These are phyloP conservation scores for Paecilomyces dactylethromorphus DNA, from an alignment of 2,329 filamentous ascomycete species.

Conservation along the genomic window DNA sequence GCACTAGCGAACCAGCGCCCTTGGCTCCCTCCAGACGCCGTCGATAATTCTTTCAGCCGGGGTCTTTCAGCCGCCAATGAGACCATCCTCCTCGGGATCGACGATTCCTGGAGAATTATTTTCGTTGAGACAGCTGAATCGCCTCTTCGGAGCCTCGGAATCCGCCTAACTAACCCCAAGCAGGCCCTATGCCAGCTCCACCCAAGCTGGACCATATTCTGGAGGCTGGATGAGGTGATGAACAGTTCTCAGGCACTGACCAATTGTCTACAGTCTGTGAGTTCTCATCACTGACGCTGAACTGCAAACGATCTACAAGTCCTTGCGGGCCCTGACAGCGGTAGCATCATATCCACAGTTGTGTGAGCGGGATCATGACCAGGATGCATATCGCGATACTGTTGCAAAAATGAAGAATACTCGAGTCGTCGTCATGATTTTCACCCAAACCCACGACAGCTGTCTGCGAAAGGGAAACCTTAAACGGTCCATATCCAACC, in stretches of 20 bases:
- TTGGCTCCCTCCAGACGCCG: neutral
- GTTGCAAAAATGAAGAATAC: too few relatives aligned
- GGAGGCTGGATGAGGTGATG: neutral
- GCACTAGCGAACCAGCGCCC: neutral
- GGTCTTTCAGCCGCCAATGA: neutral
- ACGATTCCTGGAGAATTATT: neutral
- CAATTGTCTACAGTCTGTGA: neutral
- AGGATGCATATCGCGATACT: neutral
- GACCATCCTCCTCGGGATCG: neutral
- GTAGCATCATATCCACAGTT: neutral
- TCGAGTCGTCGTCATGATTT: too few relatives aligned
- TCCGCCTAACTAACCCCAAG: neutral
- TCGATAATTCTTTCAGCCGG: neutral
- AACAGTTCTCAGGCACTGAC: neutral
- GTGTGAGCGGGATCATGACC: neutral
- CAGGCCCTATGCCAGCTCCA: neutral
- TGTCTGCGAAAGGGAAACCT: neutral
- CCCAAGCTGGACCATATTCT: neutral
- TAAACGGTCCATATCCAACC: too few relatives aligned
- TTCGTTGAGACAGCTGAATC: neutral
- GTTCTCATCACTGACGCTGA: neutral
- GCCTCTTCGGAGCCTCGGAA: neutral
- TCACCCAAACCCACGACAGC: too few relatives aligned
- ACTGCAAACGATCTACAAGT: neutral
- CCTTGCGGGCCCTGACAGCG: neutral